Percentiles rank a stretch among this genome's conserved stretches.
Evolutionary conservation across 352 stramenopile genomes (phyloP).

Genomic region (Globisporangium mamillatum): DNA sequence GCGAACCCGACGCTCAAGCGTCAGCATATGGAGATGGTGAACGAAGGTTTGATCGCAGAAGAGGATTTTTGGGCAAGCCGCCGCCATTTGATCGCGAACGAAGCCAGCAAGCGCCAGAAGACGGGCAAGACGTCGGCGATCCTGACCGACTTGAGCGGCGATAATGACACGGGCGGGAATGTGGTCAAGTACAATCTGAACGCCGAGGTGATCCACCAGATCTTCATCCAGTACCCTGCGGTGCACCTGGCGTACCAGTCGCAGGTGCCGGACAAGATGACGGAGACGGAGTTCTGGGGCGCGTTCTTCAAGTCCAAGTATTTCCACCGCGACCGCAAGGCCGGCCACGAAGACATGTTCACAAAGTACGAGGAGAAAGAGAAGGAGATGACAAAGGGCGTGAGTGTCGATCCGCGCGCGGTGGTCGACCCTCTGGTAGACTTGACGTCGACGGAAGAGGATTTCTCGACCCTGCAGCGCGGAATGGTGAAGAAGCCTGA

Average conservation of each 20-base stretch:
- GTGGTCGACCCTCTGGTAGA: constrained; percentile 79
- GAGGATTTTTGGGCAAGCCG: constrained; percentile 86
- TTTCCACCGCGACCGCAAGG: constrained; percentile 82
- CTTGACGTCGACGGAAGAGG: constrained; percentile 68
- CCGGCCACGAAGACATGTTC: constrained; percentile 82
- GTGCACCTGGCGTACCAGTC: constrained; percentile 83
- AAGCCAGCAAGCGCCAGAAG: constrained; percentile 84
- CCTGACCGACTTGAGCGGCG: constrained; percentile 68
- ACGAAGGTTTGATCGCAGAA: constrained; percentile 81
- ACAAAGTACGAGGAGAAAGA: constrained; percentile 84
- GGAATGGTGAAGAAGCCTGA: constrained; percentile 20
- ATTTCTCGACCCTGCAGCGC: constrained; percentile 40
- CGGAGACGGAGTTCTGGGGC: constrained; percentile 86
- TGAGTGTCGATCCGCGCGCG: constrained; percentile 52
- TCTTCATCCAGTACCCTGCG: constrained; percentile 87
- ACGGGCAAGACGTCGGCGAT: constrained; percentile 83
- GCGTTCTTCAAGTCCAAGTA: constrained; percentile 90
- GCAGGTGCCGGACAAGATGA: constrained; percentile 87
- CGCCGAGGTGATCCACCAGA: constrained; percentile 87
- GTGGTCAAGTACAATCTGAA: constrained; percentile 90
- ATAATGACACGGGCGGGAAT: constrained; percentile 70
- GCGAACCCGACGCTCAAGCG: constrained; percentile 76
- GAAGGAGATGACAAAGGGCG: constrained; percentile 42
- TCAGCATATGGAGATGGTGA: constrained; percentile 87
- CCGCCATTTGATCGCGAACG: constrained; percentile 77